These are phyloP conservation scores for Exophiala calicioides DNA, from an alignment of 2,329 filamentous ascomycete genomes.

Conservation along the genomic window DNA sequence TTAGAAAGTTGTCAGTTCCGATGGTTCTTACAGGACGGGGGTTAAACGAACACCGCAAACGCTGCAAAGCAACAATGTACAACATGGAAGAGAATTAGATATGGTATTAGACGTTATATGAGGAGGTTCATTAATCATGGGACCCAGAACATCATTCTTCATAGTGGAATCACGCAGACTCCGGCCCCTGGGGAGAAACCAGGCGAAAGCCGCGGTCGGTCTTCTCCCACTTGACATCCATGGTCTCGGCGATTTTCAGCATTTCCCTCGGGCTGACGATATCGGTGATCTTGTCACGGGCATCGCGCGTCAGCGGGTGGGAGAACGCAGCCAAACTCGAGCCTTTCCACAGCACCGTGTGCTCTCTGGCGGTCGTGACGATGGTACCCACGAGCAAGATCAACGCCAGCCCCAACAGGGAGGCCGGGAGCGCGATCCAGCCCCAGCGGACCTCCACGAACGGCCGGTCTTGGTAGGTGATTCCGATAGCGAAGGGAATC, in stretches of 20 bases:
- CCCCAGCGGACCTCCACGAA: constrained; percentile 12
- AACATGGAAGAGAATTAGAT: no score
- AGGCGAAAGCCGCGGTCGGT: constrained; percentile 1
- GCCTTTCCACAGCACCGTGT: constrained; percentile 13
- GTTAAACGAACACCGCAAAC: no score
- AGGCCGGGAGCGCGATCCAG: constrained; percentile 11
- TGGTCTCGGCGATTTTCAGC: constrained; percentile 1
- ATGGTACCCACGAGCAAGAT: constrained; percentile 6
- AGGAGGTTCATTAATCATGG: no score
- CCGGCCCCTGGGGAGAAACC: no score
- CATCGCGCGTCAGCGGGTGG: constrained; percentile 3
- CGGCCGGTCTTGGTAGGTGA: constrained; percentile 5
- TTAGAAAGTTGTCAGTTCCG: no score
- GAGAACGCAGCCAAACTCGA: constrained; percentile 6
- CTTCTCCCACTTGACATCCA: constrained; percentile 4
- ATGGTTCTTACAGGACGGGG: no score
- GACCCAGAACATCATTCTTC: no score
- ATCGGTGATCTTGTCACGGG: neutral
- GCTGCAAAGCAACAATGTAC: no score
- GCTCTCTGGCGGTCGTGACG: neutral
- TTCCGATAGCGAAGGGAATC: neutral
- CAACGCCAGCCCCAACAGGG: constrained; percentile 3
- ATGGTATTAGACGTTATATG: no score
- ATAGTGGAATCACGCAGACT: no score
- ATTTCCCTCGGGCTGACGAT: neutral